A percentile compares a stretch with the other conserved stretches of the same genome.
These are phyloP conservation scores for Penicillium odoratum DNA, from an alignment of 495 filamentous ascomycete genomes.

Conservation along the genomic window DNA sequence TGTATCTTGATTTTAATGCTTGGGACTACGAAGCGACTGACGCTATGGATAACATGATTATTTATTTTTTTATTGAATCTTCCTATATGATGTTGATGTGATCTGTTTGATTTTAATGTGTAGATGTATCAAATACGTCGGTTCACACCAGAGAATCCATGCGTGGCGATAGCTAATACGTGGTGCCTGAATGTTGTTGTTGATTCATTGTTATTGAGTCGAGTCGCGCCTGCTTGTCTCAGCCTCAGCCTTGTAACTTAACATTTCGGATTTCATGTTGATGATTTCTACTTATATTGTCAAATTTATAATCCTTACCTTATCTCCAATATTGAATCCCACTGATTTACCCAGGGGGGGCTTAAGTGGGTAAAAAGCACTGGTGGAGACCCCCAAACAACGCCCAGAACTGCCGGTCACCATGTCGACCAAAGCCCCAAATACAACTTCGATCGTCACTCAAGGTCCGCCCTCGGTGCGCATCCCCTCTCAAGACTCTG, in stretches of 20 bases:
- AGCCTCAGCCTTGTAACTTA: neutral
- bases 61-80: neutral
- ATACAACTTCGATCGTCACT: constrained; percentile 26
- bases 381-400: constrained; percentile 39
- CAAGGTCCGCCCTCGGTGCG: constrained; percentile 25
- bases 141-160: neutral
- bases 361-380: constrained; percentile 21
- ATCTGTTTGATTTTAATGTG: neutral
- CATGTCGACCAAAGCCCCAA: constrained; percentile 39
- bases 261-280: neutral
- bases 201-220: neutral
- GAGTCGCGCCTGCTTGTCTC: neutral
- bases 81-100: neutral
- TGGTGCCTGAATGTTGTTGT: neutral
- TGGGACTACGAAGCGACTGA: constrained; percentile 25
- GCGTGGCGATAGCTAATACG: neutral
- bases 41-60: constrained; percentile 34
- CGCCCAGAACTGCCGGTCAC: constrained; percentile 30
- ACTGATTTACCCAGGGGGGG: constrained; percentile 19
- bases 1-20: constrained; percentile 23
- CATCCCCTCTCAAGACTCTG: constrained; percentile 32
- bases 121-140: neutral
- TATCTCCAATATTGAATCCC: neutral
- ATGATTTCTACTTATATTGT: neutral
- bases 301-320: too few species aligned